Percentiles rank a stretch among this genome's conserved stretches.
Evolutionary conservation across 306 rosid genomes (phyloP).

Genomic region (Cucurbita moschata): DNA sequence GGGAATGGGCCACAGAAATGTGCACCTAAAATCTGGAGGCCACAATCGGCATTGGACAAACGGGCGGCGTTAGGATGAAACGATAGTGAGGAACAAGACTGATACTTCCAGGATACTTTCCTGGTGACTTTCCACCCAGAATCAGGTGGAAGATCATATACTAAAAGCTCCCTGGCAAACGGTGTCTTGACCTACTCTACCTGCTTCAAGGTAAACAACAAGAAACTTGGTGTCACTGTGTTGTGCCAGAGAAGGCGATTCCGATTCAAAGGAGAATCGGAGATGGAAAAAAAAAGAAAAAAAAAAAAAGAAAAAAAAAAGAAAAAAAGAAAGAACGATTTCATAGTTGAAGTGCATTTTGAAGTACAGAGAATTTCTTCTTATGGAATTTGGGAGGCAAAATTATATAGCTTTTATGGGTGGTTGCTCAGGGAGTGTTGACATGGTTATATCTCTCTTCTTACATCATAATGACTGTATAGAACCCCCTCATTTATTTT

Average conservation of each 20-base stretch:
- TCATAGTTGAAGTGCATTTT: constrained; percentile 1
- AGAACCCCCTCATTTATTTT: neutral
- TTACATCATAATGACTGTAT: neutral
- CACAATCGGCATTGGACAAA: constrained; percentile 42
- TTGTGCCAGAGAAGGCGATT: neutral
- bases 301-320: neutral
- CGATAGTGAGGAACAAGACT: neutral
- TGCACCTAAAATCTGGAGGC: constrained; percentile 44
- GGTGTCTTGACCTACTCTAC: neutral
- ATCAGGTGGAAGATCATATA: neutral
- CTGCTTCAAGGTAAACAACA: neutral
- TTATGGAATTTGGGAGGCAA: constrained; percentile 7
- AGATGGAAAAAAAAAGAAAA: neutral
- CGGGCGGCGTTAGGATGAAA: constrained; percentile 32
- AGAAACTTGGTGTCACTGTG: constrained; percentile 1
- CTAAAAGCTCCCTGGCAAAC: constrained; percentile 3
- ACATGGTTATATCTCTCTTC: neutral
- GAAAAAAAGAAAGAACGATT: neutral
- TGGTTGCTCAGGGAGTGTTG: neutral
- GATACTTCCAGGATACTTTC: neutral
- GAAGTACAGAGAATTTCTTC: constrained; percentile 4
- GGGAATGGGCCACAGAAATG: constrained; percentile 32
- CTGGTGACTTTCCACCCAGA: neutral
- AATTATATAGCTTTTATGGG: neutral
- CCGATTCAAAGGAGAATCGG: neutral